Evolutionary conservation across 805 yeast genomes (phyloP).

Genomic region (Alloascoidea africana): DNA sequence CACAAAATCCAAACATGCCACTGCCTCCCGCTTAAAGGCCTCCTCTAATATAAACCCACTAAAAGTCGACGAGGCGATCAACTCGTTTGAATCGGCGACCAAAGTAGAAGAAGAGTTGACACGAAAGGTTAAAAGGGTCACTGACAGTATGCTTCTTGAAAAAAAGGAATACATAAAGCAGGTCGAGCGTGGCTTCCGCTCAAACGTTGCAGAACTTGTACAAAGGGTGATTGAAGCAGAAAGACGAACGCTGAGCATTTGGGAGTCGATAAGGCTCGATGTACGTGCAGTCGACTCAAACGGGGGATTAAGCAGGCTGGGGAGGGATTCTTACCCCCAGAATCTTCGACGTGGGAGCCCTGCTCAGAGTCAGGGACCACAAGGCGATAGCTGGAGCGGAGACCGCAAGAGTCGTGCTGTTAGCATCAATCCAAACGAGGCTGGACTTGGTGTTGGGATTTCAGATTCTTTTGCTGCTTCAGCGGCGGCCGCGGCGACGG

Average conservation of each 20-base stretch:
- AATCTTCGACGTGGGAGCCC: slow-evolving; percentile 13
- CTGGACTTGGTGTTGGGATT: slow-evolving; percentile 2
- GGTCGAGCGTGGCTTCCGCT: slow-evolving; percentile 39
- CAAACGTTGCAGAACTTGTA: slow-evolving; percentile 41
- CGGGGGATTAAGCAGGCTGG: slow-evolving; percentile 76
- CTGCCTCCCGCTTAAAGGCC: slow-evolving; percentile 55
- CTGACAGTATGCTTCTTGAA: slow-evolving; percentile 75
- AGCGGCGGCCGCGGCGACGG: too few species aligned
- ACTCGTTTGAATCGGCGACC: slow-evolving; percentile 64
- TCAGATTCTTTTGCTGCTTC: not conserved
- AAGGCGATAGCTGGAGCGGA: slow-evolving; percentile 48
- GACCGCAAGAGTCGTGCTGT: slow-evolving; percentile 30
- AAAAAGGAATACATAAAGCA: slow-evolving; percentile 40
- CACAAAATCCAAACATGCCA: slow-evolving; percentile 53
- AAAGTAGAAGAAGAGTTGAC: slow-evolving; percentile 61
- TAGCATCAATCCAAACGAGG: slow-evolving; percentile 26
- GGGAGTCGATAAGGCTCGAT: slow-evolving; percentile 60
- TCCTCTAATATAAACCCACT: slow-evolving; percentile 67
- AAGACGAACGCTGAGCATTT: slow-evolving; percentile 56
- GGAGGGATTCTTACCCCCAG: slow-evolving; percentile 45
- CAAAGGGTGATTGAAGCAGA: slow-evolving; percentile 73
- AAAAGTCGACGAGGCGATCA: slow-evolving; percentile 81
- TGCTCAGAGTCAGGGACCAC: slow-evolving; percentile 29
- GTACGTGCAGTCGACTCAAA: slow-evolving; percentile 58
- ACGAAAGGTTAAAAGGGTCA: slow-evolving; percentile 66